Percentiles rank a stretch among this genome's conserved stretches.
These are phyloP conservation scores for Saitozyma podzolica DNA, from an alignment of 768 basidiomycete species.

Conservation along the genomic window DNA sequence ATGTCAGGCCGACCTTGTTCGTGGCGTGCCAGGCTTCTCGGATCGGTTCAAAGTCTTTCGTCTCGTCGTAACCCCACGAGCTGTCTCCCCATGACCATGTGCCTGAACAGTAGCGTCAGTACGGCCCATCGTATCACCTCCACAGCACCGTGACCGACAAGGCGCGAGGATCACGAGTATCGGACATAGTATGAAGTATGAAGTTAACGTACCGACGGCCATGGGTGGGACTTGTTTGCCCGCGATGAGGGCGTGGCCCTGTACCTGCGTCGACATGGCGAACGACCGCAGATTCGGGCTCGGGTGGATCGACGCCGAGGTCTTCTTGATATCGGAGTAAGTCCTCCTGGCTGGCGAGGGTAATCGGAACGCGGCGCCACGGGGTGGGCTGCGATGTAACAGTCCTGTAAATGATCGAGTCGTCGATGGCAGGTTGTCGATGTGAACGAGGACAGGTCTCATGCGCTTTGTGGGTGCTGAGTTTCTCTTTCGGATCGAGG, in stretches of 20 bases:
- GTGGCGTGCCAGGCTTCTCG: slow-evolving; percentile 42
- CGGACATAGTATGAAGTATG: background rate
- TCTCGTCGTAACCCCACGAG: slow-evolving; percentile 33
- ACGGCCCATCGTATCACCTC: slow-evolving; percentile 14
- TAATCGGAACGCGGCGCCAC: no score
- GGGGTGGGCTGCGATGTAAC: no score
- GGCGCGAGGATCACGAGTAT: background rate
- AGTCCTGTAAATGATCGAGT: no score
- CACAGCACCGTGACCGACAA: slow-evolving; percentile 40
- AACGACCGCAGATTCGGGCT: no score
- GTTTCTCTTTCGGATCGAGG: no score
- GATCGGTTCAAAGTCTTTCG: slow-evolving; percentile 32
- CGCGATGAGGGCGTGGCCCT: slow-evolving; percentile 23
- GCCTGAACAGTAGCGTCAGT: slow-evolving; percentile 14
- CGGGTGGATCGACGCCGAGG: no score
- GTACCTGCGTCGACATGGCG: background rate
- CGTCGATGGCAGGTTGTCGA: no score
- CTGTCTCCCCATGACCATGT: slow-evolving; percentile 46
- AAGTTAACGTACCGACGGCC: slow-evolving; percentile 34
- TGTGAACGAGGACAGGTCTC: no score
- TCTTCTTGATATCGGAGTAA: no score
- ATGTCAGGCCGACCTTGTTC: slow-evolving; percentile 40
- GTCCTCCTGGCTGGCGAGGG: no score
- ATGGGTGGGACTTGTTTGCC: slow-evolving; percentile 40
- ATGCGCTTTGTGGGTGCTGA: no score